Conservation (phyloP, 1,139 yeast species). For the Taiozyma sp. region DNA sequence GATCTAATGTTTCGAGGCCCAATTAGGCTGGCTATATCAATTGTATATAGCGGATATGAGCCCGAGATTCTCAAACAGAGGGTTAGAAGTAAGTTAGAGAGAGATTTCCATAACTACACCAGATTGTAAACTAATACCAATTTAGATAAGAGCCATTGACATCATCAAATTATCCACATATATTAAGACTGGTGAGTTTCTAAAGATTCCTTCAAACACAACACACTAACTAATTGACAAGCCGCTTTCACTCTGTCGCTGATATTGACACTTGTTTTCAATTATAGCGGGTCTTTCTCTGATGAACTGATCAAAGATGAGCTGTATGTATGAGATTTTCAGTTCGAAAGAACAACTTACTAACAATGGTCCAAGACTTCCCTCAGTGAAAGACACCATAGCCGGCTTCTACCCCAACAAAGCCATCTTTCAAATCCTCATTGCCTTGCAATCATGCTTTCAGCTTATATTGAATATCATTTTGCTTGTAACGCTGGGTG, state of each 20-base stretch:
- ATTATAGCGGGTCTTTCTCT: slow-evolving; percentile 6
- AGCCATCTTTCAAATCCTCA: slow-evolving; percentile 11
- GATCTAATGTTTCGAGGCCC: not conserved
- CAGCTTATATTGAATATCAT: not conserved
- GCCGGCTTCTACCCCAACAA: slow-evolving; percentile 13
- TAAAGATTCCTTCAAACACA: not conserved
- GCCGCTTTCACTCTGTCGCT: slow-evolving; percentile 9
- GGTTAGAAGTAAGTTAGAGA: not conserved
- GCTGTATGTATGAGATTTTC: slow-evolving; percentile 11
- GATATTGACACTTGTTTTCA: slow-evolving; percentile 5
- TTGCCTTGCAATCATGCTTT: slow-evolving; percentile 12
- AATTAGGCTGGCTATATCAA: not conserved
- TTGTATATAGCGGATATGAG: not conserved
- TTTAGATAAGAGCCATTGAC: slow-evolving; percentile 7
- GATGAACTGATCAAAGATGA: slow-evolving; percentile 12
- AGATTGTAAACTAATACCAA: not conserved
- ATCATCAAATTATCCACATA: slow-evolving; percentile 1
- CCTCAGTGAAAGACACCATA: slow-evolving; percentile 11
- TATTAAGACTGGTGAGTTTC: slow-evolving; percentile 7
- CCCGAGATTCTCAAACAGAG: not conserved
- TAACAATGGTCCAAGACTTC: slow-evolving; percentile 7
- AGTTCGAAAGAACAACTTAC: not conserved
- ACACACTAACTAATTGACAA: not conserved
- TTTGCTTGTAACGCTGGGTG: not conserved
- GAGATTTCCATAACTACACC: not conserved